phyloP scores from a whole-genome alignment of 1,284 basidiomycete species.

The Agroathelia rolfsii region DNA sequence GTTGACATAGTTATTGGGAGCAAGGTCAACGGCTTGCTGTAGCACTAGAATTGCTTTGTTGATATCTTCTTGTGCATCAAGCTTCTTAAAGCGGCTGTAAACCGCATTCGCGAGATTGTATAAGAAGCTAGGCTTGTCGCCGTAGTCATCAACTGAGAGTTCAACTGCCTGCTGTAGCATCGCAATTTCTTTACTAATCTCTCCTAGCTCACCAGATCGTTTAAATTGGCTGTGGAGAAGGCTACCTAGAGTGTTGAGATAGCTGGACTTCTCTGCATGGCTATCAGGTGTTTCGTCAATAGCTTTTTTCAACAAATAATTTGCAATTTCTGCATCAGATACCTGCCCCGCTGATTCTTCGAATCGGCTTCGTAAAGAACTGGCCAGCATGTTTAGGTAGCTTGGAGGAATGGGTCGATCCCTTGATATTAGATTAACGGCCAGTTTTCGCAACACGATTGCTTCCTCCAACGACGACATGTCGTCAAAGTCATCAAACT shows the following conservation, averaged over 20 bases:
- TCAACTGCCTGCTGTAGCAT: conserved; percentile 4
- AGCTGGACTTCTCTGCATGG: conserved; percentile 4
- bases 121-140: conserved; percentile 9
- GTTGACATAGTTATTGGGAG: conserved; percentile 6
- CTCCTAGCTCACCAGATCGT: conserved; percentile 5
- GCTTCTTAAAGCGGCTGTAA: conserved; percentile 8
- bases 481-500: too few species aligned
- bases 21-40: conserved; percentile 4
- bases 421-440: too few species aligned
- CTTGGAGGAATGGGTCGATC: too few species aligned
- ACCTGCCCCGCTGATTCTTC: too few species aligned
- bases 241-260: conserved; percentile 9
- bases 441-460: too few species aligned
- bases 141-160: conserved; percentile 4
- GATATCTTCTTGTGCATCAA: too few species aligned
- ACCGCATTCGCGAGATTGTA: conserved; percentile 16
- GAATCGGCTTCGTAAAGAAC: too few species aligned
- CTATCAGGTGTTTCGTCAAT: conserved; percentile 8
- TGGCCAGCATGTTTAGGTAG: too few species aligned
- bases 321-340: too few species aligned
- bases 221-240: conserved; percentile 6
- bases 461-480: too few species aligned
- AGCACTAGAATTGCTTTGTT: neutral
- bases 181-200: conserved; percentile 9
- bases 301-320: too few species aligned